phyloP scores from a whole-genome alignment of 805 yeast species.

The Tanozyma kutaoensis region DNA sequence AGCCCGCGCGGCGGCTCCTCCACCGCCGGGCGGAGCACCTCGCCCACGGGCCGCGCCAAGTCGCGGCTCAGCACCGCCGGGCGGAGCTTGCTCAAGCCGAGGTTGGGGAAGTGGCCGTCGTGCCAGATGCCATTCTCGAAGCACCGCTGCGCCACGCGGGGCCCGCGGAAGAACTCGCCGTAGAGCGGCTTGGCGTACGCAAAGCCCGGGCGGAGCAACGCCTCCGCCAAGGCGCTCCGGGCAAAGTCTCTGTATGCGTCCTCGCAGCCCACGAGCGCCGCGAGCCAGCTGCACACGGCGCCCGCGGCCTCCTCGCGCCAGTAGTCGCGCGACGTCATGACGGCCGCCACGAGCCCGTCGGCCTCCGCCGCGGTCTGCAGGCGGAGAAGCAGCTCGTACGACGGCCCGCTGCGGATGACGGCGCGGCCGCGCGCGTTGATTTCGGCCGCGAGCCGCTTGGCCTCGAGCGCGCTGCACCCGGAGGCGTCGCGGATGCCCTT shows the following conservation, averaged over 20 bases:
- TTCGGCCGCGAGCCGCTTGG: conserved; percentile 23
- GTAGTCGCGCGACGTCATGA: conserved; percentile 37
- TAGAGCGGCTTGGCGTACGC: conserved; percentile 19
- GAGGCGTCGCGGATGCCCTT: conserved; percentile 27
- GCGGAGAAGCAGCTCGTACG: conserved; percentile 10
- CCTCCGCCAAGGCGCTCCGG: conserved; percentile 29
- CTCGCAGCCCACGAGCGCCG: conserved; percentile 16
- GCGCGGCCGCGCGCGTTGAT: conserved; percentile 41
- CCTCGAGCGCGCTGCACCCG: conserved; percentile 10
- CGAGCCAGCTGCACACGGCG: conserved; percentile 38
- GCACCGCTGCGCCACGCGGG: conserved; percentile 6
- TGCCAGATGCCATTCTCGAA: conserved; percentile 19
- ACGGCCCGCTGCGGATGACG: conserved; percentile 21
- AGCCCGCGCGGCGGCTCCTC: not conserved
- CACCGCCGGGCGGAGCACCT: conserved; percentile 1
- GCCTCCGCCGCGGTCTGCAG: conserved; percentile 26
- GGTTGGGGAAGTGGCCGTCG: conserved; percentile 13
- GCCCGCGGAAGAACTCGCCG: conserved; percentile 7
- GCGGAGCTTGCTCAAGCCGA: conserved; percentile 8
- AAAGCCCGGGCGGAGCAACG: conserved; percentile 23
- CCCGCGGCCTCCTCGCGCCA: conserved; percentile 33
- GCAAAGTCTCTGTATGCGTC: conserved; percentile 14
- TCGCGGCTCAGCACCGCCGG: too few relatives aligned
- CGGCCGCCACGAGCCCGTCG: conserved; percentile 43
- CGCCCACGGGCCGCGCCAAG: not conserved